Base-by-base conservation (phyloP, 225 moss, liverwort and hornwort species). In the Bryum argenteum region DNA sequence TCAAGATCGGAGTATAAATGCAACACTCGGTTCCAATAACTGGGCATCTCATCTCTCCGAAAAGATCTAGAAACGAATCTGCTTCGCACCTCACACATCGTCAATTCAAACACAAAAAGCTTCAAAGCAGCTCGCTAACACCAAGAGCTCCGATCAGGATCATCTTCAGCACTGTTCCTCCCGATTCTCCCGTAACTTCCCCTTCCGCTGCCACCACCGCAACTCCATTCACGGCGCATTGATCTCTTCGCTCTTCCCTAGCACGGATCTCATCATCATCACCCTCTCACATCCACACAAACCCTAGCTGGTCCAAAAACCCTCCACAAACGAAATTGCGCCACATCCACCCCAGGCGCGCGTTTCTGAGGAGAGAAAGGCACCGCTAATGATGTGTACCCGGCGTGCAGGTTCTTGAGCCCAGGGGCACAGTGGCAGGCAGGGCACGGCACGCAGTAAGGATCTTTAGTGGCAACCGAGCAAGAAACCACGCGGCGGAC, bases 271-370 rank as follows among this genome's bases (percentile, higher is more conserved):
- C 33, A 39, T 54, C 66, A 67, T 54, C 71, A 66, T 48, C 48
- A 15, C 48, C 48, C 48, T 48, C 66, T 47, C 66, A 38, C 40
- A 19, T 18, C 21, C 71, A 0, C 72, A 22, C 23, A 78, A 78
- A 82, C 82, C 82, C 82, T 82, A 82, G 74, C 74, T 43, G 41
- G 5, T 39, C 28, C 53, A 73, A 77, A 81, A 81, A 81, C 81
- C 76, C 77, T 73, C 64, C 54, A 5, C 39, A 24, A 19, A 45
- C 59, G 24, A 58, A 66, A 56, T 73, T 81, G 33, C 33, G 33
- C 33, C 33, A 9, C 71, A 50, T 67, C 62, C 67, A 76, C 59
- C 63, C 66, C 37, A 52, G 42, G 40, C 42, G 24, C 77, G 53
- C 54, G 42, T 22, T 40, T 10, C 42, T 40, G 48, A 6, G 19